A percentile compares a stretch with the other conserved stretches of the same genome.
Evolutionary conservation across 768 basidiomycete genomes (phyloP).

Genomic region (Lactarius hatsudake): DNA sequence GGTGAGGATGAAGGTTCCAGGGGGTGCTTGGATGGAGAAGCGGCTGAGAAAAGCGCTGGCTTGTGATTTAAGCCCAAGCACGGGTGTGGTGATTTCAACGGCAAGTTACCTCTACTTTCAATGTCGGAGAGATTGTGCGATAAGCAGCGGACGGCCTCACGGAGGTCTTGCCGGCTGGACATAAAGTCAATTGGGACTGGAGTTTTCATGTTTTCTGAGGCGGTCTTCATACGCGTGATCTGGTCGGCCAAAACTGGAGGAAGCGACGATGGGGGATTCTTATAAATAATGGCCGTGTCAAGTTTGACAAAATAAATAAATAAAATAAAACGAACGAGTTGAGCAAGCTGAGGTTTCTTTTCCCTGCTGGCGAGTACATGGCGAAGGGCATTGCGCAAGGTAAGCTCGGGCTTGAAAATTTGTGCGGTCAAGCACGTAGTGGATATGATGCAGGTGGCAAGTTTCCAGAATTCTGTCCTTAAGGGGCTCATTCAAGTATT

Average conservation of each 20-base stretch:
- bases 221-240: neutral
- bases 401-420: conserved; percentile 74
- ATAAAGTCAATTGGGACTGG: conserved; percentile 18
- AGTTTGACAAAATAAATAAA: neutral
- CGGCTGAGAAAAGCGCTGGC: conserved; percentile 24
- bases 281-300: neutral
- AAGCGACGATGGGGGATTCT: conserved; percentile 2
- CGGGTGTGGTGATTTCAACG: neutral
- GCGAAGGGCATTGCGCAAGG: conserved; percentile 73
- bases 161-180: conserved; percentile 16
- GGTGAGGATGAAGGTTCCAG: conserved; percentile 35
- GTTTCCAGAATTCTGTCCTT: conserved; percentile 82
- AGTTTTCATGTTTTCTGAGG: conserved; percentile 14
- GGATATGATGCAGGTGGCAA: conserved; percentile 57
- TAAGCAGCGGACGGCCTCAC: conserved; percentile 8
- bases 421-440: conserved; percentile 64
- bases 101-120: conserved; percentile 18
- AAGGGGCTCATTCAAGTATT: neutral
- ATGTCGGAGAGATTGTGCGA: conserved; percentile 22
- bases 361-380: conserved; percentile 36
- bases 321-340: conserved; percentile 6
- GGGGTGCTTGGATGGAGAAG: conserved; percentile 25
- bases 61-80: conserved; percentile 1
- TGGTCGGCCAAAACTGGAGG: conserved; percentile 11
- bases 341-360: neutral